These are phyloP conservation scores for Ophiosphaerella korrae DNA, from an alignment of 2,329 filamentous ascomycete genomes.

Conservation along the genomic window DNA sequence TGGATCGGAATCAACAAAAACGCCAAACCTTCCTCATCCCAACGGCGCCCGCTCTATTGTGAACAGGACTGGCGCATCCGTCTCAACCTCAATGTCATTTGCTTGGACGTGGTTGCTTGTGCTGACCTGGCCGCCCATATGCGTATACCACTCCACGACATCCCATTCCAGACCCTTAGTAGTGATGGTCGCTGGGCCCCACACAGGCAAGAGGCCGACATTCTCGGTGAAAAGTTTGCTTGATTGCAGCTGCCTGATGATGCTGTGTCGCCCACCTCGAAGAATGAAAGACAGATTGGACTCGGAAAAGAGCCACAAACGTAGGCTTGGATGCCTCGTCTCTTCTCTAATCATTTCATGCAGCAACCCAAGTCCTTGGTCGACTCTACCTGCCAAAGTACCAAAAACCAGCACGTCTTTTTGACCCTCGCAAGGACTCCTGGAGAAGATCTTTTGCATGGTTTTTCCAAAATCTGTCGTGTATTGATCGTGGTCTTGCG, in stretches of 20 bases:
- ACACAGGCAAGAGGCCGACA: conserved; percentile 84
- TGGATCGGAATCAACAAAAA: not conserved
- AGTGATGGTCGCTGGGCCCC: conserved; percentile 76
- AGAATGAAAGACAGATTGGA: conserved; percentile 83
- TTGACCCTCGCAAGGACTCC: conserved; percentile 43
- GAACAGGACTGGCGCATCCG: conserved; percentile 53
- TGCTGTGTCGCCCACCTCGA: conserved; percentile 68
- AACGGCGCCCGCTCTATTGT: conserved; percentile 49
- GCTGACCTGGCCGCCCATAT: conserved; percentile 55
- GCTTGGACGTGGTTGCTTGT: conserved; percentile 56
- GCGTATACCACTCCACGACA: conserved; percentile 75
- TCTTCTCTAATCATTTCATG: conserved; percentile 74
- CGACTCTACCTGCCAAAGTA: conserved; percentile 85
- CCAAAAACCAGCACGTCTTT: conserved; percentile 79
- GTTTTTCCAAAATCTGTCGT: conserved; percentile 88
- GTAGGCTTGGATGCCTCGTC: conserved; percentile 47
- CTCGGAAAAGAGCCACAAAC: conserved; percentile 78
- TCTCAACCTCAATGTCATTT: conserved; percentile 47
- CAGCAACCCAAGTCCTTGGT: conserved; percentile 88
- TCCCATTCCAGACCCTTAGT: conserved; percentile 90
- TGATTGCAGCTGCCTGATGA: conserved; percentile 65
- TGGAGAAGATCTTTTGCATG: conserved; percentile 62
- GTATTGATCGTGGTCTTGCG: conserved; percentile 78
- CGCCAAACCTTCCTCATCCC: not conserved
- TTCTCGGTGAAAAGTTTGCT: conserved; percentile 70